Percentiles rank a stretch among this genome's conserved stretches.
Conservation (phyloP, 805 yeast genomes). For the Saturnispora gosingensis region DNA sequence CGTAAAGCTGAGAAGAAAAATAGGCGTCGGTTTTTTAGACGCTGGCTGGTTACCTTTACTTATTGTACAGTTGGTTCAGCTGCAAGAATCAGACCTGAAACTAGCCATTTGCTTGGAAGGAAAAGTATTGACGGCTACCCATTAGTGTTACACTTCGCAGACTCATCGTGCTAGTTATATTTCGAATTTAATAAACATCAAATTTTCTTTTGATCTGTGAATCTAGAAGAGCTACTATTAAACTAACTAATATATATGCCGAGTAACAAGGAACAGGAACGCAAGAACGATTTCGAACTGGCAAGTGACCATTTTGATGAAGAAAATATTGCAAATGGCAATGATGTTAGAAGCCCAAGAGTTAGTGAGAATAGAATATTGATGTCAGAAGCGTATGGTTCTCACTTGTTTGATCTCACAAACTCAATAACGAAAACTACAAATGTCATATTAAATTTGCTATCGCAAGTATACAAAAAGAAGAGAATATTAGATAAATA, state of each 20-base stretch:
- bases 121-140: neutral
- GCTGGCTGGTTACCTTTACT: neutral
- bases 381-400: neutral
- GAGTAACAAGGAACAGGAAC: neutral
- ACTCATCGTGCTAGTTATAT: neutral
- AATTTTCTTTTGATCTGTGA: neutral
- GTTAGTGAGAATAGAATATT: neutral
- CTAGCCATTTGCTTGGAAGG: neutral
- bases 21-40: constrained; percentile 7
- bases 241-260: neutral
- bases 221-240: neutral
- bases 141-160: neutral
- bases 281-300: neutral
- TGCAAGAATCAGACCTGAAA: neutral
- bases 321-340: neutral
- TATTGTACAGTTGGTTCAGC: neutral
- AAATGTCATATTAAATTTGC: constrained; percentile 2
- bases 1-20: neutral
- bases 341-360: neutral
- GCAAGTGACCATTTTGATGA: neutral
- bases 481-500: constrained; percentile 7
- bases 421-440: constrained; percentile 4
- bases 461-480: constrained; percentile 7
- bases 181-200: neutral
- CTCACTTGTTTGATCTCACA: constrained; percentile 7